These are phyloP conservation scores for Neurospora sp. DNA, from an alignment of 495 filamentous ascomycete genomes.

Conservation along the genomic window DNA sequence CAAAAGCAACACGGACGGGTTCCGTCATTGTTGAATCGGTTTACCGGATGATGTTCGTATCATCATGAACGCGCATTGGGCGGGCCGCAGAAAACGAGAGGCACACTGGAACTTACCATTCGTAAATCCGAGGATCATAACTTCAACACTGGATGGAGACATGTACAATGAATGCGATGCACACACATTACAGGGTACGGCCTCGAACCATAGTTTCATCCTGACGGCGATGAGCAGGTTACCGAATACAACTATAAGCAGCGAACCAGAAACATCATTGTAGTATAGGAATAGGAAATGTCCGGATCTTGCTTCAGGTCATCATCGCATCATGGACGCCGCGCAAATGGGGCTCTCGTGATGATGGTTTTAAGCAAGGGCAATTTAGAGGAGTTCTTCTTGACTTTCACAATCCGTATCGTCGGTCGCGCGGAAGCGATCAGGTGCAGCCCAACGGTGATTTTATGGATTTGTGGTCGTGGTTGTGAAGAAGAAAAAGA, in stretches of 20 bases:
- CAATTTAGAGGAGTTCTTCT: slow-evolving; percentile 37
- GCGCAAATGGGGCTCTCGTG: slow-evolving; percentile 76
- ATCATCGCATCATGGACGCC: slow-evolving; percentile 94
- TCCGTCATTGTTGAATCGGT: slow-evolving; percentile 24
- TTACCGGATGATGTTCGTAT: slow-evolving; percentile 25
- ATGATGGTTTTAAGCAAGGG: slow-evolving; percentile 98
- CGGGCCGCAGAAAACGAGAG: not conserved
- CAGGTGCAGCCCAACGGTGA: slow-evolving; percentile 63
- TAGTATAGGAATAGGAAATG: slow-evolving; percentile 14
- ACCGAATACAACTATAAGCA: slow-evolving; percentile 8
- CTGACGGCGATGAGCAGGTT: not conserved
- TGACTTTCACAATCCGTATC: slow-evolving; percentile 74
- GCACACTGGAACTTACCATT: not conserved
- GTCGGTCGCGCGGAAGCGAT: slow-evolving; percentile 53
- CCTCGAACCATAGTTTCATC: not conserved
- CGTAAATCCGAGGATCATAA: not conserved
- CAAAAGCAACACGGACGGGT: not conserved
- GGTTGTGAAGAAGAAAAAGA: slow-evolving; percentile 40
- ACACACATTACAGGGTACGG: not conserved
- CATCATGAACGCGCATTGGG: slow-evolving; percentile 13
- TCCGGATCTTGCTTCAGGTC: slow-evolving; percentile 67
- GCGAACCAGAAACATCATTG: not conserved
- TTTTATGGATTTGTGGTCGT: slow-evolving; percentile 84
- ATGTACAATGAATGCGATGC: not conserved
- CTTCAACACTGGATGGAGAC: not conserved